Conservation (phyloP, 2,329 filamentous ascomycete genomes). For the Pyrenophora seminiperda region DNA sequence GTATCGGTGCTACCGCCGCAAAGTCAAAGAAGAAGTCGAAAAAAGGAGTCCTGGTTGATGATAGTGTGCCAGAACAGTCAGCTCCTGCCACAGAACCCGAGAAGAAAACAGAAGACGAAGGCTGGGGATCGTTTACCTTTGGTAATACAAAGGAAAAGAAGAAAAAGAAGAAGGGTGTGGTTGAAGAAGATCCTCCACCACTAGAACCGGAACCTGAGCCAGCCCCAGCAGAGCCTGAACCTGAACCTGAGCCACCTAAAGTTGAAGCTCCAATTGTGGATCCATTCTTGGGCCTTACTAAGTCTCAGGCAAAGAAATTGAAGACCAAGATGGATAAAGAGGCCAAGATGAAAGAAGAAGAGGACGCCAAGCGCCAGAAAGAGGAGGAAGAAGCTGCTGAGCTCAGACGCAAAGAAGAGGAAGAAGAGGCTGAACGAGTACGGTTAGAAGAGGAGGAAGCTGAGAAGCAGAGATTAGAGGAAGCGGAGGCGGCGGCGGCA, state of each 20-base stretch:
- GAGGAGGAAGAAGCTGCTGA: conserved; percentile 33
- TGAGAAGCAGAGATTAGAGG: conserved; percentile 28
- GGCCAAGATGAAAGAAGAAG: conserved; percentile 22
- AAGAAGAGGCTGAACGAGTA: conserved; percentile 37
- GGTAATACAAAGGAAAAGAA: conserved; percentile 41
- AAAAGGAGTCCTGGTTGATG: conserved; percentile 41
- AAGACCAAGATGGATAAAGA: conserved; percentile 46
- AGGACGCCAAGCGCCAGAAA: conserved; percentile 24
- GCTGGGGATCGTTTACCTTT: conserved; percentile 33
- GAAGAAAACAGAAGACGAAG: conserved; percentile 35
- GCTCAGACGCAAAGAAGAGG: conserved; percentile 26
- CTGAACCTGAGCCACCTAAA: conserved; percentile 46
- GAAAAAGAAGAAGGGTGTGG: conserved; percentile 42
- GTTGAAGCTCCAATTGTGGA: conserved; percentile 46
- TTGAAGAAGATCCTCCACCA: conserved; percentile 29
- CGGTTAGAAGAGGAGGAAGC: conserved; percentile 32
- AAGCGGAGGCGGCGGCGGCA: conserved; percentile 34
- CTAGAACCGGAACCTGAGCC: conserved; percentile 24
- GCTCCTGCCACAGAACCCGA: conserved; percentile 26
- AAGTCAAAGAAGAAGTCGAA: conserved; percentile 53
- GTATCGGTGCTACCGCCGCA: conserved; percentile 40
- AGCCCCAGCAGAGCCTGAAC: conserved; percentile 26
- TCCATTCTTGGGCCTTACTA: conserved; percentile 38
- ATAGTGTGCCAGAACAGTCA: conserved; percentile 29
- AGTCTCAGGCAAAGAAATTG: conserved; percentile 38